Conservation (phyloP, 2,329 filamentous ascomycete genomes). For the Talaromyces albobiverticillius region DNA sequence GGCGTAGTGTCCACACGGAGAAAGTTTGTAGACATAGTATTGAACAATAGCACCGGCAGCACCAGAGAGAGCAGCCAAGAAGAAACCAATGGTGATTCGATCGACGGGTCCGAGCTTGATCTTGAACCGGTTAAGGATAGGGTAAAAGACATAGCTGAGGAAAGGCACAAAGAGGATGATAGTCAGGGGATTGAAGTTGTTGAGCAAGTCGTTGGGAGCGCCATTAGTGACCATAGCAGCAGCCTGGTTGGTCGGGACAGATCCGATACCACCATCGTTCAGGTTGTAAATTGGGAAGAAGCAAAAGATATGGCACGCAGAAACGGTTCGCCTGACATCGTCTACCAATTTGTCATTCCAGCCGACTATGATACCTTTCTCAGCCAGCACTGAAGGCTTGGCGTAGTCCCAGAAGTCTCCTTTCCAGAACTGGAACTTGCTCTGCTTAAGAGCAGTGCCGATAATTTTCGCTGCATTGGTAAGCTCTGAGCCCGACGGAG, state of each 20-base stretch:
- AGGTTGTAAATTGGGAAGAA: conserved; percentile 39
- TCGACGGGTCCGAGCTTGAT: conserved; percentile 50
- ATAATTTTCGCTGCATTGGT: conserved; percentile 33
- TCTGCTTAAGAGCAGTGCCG: conserved; percentile 29
- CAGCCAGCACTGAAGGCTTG: conserved; percentile 30
- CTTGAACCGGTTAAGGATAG: conserved; percentile 38
- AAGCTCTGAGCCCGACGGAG: conserved; percentile 33
- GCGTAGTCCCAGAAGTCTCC: conserved; percentile 34
- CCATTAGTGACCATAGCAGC: conserved; percentile 51
- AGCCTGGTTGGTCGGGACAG: conserved; percentile 47
- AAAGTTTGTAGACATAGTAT: conserved; percentile 45
- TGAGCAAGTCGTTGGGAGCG: conserved; percentile 51
- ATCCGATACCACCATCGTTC: conserved; percentile 50
- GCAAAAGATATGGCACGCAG: conserved; percentile 35
- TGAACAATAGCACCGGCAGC: conserved; percentile 38
- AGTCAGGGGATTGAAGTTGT: conserved; percentile 51
- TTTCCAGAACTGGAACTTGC: conserved; percentile 30
- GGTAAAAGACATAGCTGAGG: conserved; percentile 51
- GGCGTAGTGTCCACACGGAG: conserved; percentile 43
- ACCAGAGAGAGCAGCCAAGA: conserved; percentile 48
- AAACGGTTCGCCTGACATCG: conserved; percentile 32
- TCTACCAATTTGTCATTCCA: conserved; percentile 37
- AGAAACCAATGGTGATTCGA: conserved; percentile 52
- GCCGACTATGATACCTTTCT: conserved; percentile 23
- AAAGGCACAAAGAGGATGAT: conserved; percentile 49